These are phyloP conservation scores for Blepharisma undulans DNA, from an alignment of 169 alveolate species.

Conservation along the genomic window DNA sequence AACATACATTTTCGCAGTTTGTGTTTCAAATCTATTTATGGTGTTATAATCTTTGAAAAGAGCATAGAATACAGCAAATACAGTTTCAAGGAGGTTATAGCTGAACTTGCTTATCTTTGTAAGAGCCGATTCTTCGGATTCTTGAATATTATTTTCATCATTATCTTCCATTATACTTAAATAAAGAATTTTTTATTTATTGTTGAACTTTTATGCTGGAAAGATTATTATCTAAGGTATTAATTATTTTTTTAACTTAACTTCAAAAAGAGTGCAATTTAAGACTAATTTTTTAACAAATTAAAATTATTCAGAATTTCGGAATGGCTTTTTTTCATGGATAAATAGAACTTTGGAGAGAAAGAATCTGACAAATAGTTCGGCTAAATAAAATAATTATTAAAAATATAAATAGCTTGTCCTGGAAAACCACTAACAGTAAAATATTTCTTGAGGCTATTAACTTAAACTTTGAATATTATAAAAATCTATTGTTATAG, in stretches of 20 bases:
- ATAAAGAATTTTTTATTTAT: not conserved
- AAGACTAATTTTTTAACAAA: not conserved
- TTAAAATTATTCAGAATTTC: too few species aligned
- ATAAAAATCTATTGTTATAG: too few species aligned
- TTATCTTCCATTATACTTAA: not conserved
- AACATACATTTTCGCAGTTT: not conserved
- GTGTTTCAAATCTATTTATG: not conserved
- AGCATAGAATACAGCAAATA: slow-evolving; percentile 11
- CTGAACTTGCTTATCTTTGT: not conserved
- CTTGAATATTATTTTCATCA: not conserved
- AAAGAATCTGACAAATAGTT: too few species aligned
- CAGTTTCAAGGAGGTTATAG: not conserved
- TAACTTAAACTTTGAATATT: too few species aligned
- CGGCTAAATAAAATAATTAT: too few species aligned
- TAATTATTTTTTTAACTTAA: too few species aligned
- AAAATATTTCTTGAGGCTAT: too few species aligned
- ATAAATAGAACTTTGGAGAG: too few species aligned
- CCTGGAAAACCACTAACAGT: too few species aligned
- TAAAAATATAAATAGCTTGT: too few species aligned
- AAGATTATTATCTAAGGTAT: not conserved
- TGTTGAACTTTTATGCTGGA: not conserved
- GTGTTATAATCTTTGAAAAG: not conserved
- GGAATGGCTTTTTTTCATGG: too few species aligned
- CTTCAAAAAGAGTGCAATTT: too few species aligned
- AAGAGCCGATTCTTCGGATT: not conserved